Conservation (phyloP, 192 early-diverging fungal species). For the Anaeromyces robustus region DNA sequence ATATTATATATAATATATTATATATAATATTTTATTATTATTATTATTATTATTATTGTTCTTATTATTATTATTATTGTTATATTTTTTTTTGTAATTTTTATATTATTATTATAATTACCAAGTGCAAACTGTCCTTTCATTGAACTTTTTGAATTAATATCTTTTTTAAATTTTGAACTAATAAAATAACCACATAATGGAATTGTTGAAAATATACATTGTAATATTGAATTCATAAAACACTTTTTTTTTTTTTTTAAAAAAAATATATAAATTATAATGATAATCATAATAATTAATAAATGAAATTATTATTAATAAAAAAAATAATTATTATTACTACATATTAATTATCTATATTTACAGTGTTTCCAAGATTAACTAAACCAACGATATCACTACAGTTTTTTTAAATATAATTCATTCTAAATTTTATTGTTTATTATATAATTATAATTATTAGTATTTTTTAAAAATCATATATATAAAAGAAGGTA, state of each 20-base stretch:
- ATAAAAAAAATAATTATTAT: background rate
- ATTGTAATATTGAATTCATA: constrained; percentile 41
- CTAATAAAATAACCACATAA: constrained; percentile 15
- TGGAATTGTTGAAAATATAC: constrained; percentile 19
- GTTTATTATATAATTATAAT: too few species aligned
- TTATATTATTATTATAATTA: constrained; percentile 4
- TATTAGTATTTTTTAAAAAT: too few species aligned
- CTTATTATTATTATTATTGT: too few species aligned
- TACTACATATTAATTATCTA: too few species aligned
- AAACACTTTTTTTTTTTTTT: constrained; percentile 15
- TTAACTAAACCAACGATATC: constrained; percentile 17
- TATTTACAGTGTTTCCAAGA: constrained; percentile 28
- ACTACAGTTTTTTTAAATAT: background rate
- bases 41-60: too few species aligned
- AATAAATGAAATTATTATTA: background rate
- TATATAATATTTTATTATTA: too few species aligned
- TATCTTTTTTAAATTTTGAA: constrained; percentile 9
- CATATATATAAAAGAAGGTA: too few species aligned
- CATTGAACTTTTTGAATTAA: constrained; percentile 14
- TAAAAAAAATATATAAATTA: background rate
- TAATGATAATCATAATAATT: constrained; percentile 4
- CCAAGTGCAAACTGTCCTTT: constrained; percentile 20
- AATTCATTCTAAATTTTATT: background rate
- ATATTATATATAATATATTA: too few species aligned
- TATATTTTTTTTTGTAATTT: too few species aligned